A percentile compares a stretch with the other conserved stretches of the same genome.
Conservation (phyloP, 176 grass and related monocot species). For the Elaeis guineensis region DNA sequence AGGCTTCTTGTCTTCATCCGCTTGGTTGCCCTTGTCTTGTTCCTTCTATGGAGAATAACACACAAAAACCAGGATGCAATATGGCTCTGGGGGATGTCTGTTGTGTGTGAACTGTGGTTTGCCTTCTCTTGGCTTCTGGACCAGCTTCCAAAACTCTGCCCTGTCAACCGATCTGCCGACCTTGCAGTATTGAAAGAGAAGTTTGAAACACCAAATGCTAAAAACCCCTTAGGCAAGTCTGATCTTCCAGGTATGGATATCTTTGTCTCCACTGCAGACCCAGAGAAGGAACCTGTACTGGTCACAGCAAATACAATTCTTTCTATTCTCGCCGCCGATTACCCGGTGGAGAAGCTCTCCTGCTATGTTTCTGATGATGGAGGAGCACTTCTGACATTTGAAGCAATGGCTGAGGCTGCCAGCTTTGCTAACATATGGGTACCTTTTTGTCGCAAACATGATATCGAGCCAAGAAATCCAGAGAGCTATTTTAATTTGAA, state of each 20-base stretch:
- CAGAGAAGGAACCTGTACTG: constrained; percentile 86
- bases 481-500: constrained; percentile 90
- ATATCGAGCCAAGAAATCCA: constrained; percentile 89
- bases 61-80: constrained; percentile 73
- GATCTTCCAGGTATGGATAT: constrained; percentile 82
- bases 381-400: constrained; percentile 87
- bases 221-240: constrained; percentile 79
- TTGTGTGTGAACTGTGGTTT: constrained; percentile 93
- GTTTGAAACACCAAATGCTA: constrained; percentile 58
- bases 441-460: constrained; percentile 94
- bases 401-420: constrained; percentile 96
- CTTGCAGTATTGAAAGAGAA: constrained; percentile 86
- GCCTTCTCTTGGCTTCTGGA: constrained; percentile 96
- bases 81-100: constrained; percentile 93
- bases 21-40: constrained; percentile 65
- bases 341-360: constrained; percentile 91
- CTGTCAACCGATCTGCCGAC: constrained; percentile 77
- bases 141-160: constrained; percentile 91
- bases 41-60: constrained; percentile 82
- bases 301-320: constrained; percentile 97
- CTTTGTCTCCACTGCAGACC: constrained; percentile 91
- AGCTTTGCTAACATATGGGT: constrained; percentile 90
- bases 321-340: constrained; percentile 79
- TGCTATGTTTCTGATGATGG: constrained; percentile 94
- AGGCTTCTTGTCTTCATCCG: constrained; percentile 77